These are phyloP conservation scores for Eucalyptus tenuipes DNA, from an alignment of 345 rosid genomes.

Conservation along the genomic window DNA sequence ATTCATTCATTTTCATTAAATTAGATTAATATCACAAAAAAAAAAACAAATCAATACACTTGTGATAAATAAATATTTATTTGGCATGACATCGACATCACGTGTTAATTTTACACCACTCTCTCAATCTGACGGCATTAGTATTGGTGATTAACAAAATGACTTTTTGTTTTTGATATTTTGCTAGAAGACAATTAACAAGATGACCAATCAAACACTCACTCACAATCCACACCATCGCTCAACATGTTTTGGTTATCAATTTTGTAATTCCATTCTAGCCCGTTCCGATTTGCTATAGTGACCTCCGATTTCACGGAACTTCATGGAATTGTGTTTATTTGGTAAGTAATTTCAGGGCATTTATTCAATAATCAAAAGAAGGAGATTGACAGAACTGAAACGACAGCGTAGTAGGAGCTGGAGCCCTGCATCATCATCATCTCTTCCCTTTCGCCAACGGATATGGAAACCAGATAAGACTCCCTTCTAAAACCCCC, in stretches of 20 bases:
- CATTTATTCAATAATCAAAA: background rate
- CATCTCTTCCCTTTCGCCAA: background rate
- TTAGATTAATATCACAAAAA: no score
- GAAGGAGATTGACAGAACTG: background rate
- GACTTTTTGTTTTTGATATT: background rate
- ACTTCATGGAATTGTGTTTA: background rate
- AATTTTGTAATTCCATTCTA: background rate
- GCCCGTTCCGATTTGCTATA: accelerated
- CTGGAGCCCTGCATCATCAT: background rate
- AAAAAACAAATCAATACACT: accelerated
- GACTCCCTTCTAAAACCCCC: background rate
- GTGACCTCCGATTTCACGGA: background rate
- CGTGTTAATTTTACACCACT: accelerated
- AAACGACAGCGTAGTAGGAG: background rate
- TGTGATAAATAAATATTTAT: accelerated
- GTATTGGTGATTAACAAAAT: background rate
- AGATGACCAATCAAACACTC: background rate
- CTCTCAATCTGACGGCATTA: background rate
- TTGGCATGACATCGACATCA: background rate
- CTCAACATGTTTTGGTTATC: background rate
- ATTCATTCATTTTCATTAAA: accelerated
- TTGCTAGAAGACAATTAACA: no score
- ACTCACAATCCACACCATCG: background rate
- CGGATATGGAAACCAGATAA: background rate
- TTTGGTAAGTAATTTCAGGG: no score